Evolutionary conservation across 768 basidiomycete species (phyloP), one percentile per base, ranked within the genome.

Genomic region (Kwoniella shandongensis): DNA sequence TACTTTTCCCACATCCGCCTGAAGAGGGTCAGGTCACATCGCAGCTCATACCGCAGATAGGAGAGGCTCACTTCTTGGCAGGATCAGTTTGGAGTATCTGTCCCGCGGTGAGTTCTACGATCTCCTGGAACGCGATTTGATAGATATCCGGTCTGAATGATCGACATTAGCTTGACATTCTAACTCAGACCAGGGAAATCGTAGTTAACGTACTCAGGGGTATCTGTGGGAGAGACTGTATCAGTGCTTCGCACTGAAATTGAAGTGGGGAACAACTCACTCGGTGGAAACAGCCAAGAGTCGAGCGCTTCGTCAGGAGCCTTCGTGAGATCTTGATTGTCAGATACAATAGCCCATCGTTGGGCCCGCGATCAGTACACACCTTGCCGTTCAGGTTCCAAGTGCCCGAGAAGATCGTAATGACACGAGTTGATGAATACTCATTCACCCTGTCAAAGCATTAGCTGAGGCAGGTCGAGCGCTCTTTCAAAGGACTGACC

Each of bases 11-110:
- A 98, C 51, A 87, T 75, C 3, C 86, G 86, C 55, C 93, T 97
- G 68, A n/a, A 29, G 27, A 29, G 18, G 5, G 38, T 59, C n/a
- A 59, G 53, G 46, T 17, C n/a, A 39, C 22, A 15, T 46, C 20
- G 30, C 55, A 25, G 22, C 30, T 36, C 26, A 32, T 26, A 17
- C 35, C 20, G 38, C 1, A 35, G 23, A n/a, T 30, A n/a, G 1
- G 20, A 18, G 23, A 7, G 23, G 27, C 79, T 22, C 50, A 87
- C 90, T 84, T 83, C 78, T 91, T 92, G 72, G 91, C 91, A 1
- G 93, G 91, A 76, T 97, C 93, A 5, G 92, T 87, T 75, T 96
- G 92, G 15, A 97, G 81, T 40, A 99, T 97, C 74, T 97, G 93
- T 68, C 93, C 91, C 2, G 96, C 91, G n/a, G 91, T 97, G 44